phyloP scores from a whole-genome alignment of 2,329 filamentous ascomycete genomes.

The Hymenoscyphus infarciens region DNA sequence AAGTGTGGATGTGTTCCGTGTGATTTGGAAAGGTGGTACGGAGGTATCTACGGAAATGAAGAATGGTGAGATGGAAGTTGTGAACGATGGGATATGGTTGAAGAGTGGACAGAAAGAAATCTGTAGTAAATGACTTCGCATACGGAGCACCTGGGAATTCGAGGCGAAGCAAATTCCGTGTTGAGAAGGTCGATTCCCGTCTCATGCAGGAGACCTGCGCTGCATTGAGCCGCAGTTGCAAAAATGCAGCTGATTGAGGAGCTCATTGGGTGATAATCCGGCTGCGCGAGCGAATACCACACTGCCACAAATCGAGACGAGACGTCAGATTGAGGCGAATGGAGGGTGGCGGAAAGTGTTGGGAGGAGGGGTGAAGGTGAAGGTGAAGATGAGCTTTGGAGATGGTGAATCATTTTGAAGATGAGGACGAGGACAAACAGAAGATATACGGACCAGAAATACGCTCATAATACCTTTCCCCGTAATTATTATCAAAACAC shows the following conservation, averaged over 20 bases:
- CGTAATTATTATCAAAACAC: background rate
- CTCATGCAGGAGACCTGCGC: background rate
- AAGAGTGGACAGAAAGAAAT: background rate
- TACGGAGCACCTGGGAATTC: background rate
- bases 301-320: constrained; percentile 7
- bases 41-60: background rate
- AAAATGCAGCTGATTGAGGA: constrained; percentile 3
- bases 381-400: background rate
- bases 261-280: background rate
- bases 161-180: background rate
- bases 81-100: background rate
- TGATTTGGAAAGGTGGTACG: background rate
- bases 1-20: background rate
- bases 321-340: constrained; percentile 5
- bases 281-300: constrained; percentile 8
- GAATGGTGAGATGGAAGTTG: background rate
- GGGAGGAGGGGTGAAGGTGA: background rate
- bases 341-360: background rate
- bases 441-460: too few relatives aligned
- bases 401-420: background rate
- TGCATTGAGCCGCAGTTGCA: constrained; percentile 12
- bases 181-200: constrained; percentile 2
- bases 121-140: background rate
- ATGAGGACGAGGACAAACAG: background rate
- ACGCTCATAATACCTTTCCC: background rate